Conservation (phyloP, 495 filamentous ascomycete genomes). For the Aspergillus asperescens region DNA sequence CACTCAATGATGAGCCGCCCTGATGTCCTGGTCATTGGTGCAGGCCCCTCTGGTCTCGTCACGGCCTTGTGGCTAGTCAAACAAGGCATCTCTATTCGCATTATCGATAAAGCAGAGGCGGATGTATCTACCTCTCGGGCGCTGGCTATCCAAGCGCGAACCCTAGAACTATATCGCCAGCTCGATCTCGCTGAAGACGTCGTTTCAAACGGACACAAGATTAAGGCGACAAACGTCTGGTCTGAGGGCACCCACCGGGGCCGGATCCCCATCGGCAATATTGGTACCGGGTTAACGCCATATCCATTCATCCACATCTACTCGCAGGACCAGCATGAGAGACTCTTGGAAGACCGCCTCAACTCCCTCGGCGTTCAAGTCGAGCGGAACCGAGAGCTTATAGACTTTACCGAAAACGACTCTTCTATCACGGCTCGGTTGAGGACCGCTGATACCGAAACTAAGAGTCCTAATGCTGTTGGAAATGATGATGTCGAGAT, state of each 20-base stretch:
- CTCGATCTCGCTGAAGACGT: constrained; percentile 34
- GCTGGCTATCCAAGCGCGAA: constrained; percentile 37
- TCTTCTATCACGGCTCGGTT: constrained; percentile 26
- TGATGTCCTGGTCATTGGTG: constrained; percentile 39
- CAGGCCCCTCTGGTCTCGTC: constrained; percentile 39
- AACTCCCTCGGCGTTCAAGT: constrained; percentile 29
- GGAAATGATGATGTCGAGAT: constrained; percentile 13
- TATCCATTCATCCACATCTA: constrained; percentile 31
- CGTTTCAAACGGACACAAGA: constrained; percentile 26
- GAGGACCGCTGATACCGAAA: neutral
- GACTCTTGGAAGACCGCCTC: constrained; percentile 29
- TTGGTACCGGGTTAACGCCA: constrained; percentile 28
- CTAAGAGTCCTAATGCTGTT: neutral
- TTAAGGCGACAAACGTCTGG: constrained; percentile 37
- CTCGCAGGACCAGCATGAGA: constrained; percentile 36
- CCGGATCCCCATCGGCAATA: constrained; percentile 21
- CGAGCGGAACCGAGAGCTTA: constrained; percentile 26
- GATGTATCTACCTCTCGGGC: constrained; percentile 33
- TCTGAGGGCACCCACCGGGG: constrained; percentile 20
- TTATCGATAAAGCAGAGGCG: constrained; percentile 30
- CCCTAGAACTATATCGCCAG: constrained; percentile 39
- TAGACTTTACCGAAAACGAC: constrained; percentile 24
- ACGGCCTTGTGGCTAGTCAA: constrained; percentile 36
- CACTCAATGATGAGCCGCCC: constrained; percentile 14
- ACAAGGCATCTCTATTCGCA: constrained; percentile 31